Percentiles rank a stretch among this genome's conserved stretches.
These are phyloP conservation scores for Boletus sp. DNA, from an alignment of 768 basidiomycete genomes.

Conservation along the genomic window DNA sequence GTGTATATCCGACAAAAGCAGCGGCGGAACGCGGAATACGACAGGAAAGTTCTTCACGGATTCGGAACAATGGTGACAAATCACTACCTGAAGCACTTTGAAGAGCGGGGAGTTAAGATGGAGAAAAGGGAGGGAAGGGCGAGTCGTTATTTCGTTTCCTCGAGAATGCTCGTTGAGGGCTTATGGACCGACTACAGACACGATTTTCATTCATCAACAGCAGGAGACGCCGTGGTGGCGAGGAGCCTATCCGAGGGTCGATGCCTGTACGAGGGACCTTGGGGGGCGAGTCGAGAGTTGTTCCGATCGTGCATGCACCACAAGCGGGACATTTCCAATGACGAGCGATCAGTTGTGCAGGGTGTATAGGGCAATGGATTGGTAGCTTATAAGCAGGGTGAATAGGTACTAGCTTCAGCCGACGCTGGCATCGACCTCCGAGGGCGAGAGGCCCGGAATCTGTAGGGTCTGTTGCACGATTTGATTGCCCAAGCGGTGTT, in stretches of 20 bases:
- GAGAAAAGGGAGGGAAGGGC: conserved; percentile 18
- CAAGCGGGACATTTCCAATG: conserved; percentile 3
- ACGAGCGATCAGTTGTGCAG: not conserved
- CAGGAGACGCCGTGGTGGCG: not conserved
- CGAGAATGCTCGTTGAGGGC: not conserved
- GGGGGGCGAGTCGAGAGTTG: conserved; percentile 23
- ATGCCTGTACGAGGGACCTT: conserved; percentile 24
- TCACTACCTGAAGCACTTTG: conserved; percentile 26
- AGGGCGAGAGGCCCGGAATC: not conserved
- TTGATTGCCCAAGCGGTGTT: not conserved
- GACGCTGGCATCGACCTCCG: not conserved
- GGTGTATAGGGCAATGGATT: not conserved
- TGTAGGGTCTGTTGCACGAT: not conserved
- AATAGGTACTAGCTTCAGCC: not conserved
- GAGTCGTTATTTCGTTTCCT: conserved; percentile 1
- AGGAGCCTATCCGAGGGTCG: conserved; percentile 15
- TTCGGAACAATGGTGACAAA: conserved; percentile 24
- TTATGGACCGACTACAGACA: conserved; percentile 5
- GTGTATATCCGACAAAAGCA: conserved; percentile 27
- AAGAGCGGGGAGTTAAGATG: conserved; percentile 16
- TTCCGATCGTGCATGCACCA: conserved; percentile 22
- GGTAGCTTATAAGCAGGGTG: not conserved
- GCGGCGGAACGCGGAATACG: conserved; percentile 39
- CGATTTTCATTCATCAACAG: conserved; percentile 9
- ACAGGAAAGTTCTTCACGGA: conserved; percentile 18